Evolutionary conservation across 1,284 basidiomycete genomes (phyloP), one percentile per base, ranked within the genome.

Genomic region (Mrakiaceae sp.): DNA sequence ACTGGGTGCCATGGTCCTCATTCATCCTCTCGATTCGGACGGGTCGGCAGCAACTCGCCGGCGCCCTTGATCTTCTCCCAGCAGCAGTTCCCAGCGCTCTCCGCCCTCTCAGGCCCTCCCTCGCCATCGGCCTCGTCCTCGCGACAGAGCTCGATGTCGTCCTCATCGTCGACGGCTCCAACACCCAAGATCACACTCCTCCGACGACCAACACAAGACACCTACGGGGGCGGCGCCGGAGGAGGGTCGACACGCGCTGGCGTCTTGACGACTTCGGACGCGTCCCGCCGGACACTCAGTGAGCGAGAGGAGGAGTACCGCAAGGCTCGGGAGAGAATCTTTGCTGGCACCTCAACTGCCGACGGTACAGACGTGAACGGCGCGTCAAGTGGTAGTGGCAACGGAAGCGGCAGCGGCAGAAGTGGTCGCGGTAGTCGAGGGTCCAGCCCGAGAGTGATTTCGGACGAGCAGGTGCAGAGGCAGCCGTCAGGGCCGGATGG

Each of bases 261-360:
- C 27, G 27, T 27, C 27, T 27, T 27, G 27, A 27, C 27, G 27
- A 27, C 27, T 27, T 27, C 27, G 27, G 27, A 27, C 27, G 47
- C 60, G 3, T 14, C 42, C 12, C 42, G 47, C 10, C 60, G 60
- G 43, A 69, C 67, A 12, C 53, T 69, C 27, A 63, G 53, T 10
- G 64, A 69, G 57, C 49, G 68, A 12, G 68, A 69, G 56, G 67
- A 64, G 54, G 68, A 69, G 47, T 69, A 69, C 49, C 39, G 53
- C 10, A 47, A 58, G 12, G 68, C 68, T 4, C 42, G 68, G 14
- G 68, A 69, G 60, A 52, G 68, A 27, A 69, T 69, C 49, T 68
- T 69, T 48, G 68, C 57, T 8, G 56, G 55, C 46, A n/a, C 59
- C 6, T 46, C 51, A 44, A 11, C 40, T 9, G 14, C 46, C 4